Percentiles rank a stretch among this genome's conserved stretches.
phyloP scores from a whole-genome alignment of 495 filamentous ascomycete genomes.

The Peziza echinospora region DNA sequence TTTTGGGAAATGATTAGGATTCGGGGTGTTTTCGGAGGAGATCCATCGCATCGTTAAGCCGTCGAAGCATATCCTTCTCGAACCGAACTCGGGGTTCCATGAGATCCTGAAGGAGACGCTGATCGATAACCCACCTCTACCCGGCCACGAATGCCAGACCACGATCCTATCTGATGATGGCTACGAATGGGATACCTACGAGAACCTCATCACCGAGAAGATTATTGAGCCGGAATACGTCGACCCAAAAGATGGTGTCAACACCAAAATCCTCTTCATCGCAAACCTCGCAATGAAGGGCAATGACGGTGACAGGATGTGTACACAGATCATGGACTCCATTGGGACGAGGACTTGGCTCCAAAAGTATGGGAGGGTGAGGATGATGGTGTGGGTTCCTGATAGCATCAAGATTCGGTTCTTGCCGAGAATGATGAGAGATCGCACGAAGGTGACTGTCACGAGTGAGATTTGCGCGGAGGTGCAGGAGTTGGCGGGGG shows the following conservation, averaged over 20 bases:
- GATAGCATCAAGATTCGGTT: slow-evolving; percentile 27
- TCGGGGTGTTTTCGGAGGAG: slow-evolving; percentile 50
- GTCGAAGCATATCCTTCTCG: slow-evolving; percentile 57
- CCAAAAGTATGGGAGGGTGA: slow-evolving; percentile 43
- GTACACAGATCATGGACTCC: slow-evolving; percentile 25
- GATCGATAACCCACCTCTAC: background rate
- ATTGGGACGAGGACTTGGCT: slow-evolving; percentile 26
- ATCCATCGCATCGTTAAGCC: slow-evolving; percentile 54
- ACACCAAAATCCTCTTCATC: slow-evolving; percentile 17
- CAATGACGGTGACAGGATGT: slow-evolving; percentile 6
- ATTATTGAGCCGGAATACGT: slow-evolving; percentile 15
- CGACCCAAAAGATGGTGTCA: slow-evolving; percentile 6
- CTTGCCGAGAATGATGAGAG: slow-evolving; percentile 31
- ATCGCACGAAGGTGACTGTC: slow-evolving; percentile 32
- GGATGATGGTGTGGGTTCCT: slow-evolving; percentile 43
- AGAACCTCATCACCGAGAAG: slow-evolving; percentile 25
- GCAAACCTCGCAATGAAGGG: slow-evolving; percentile 24
- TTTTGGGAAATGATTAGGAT: too few relatives aligned
- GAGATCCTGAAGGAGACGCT: slow-evolving; percentile 37
- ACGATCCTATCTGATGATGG: slow-evolving; percentile 7
- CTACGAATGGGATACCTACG: slow-evolving; percentile 27
- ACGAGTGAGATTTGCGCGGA: slow-evolving; percentile 34
- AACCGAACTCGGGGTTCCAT: slow-evolving; percentile 34
- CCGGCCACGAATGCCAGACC: slow-evolving; percentile 1
- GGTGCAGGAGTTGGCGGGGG: slow-evolving; percentile 27